A percentile compares a stretch with the other conserved stretches of the same genome.
Conservation (phyloP, 306 rosid genomes). For the Sicyos baderoa region DNA sequence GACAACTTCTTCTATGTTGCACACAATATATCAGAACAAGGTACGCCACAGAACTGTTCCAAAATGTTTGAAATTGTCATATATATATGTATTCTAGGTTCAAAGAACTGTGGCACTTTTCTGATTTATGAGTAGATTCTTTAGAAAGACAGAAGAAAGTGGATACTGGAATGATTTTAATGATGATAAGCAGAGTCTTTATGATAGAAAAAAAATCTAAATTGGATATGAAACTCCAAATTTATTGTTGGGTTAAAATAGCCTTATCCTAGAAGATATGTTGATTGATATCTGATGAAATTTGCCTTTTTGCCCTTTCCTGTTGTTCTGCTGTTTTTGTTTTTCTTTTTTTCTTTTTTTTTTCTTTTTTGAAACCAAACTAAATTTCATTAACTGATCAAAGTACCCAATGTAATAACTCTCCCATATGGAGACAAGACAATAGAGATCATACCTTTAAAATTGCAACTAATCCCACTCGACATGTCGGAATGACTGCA, state of each 20-base stretch:
- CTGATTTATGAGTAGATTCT: neutral
- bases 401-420: too few species aligned
- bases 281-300: neutral
- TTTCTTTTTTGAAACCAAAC: too few species aligned
- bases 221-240: neutral
- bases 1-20: neutral
- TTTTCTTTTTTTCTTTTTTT: too few species aligned
- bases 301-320: neutral
- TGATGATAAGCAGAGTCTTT: neutral
- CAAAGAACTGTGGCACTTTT: neutral
- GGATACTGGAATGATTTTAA: neutral
- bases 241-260: too few species aligned
- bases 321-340: too few species aligned
- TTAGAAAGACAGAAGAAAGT: neutral
- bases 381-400: too few species aligned
- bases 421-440: too few species aligned
- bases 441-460: too few species aligned
- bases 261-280: neutral
- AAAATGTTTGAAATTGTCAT: neutral
- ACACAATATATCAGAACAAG: neutral
- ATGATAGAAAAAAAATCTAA: neutral
- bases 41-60: conserved; percentile 12
- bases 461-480: too few species aligned
- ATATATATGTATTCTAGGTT: neutral
- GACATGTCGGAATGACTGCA: too few species aligned